phyloP scores from a whole-genome alignment of 148 eudicot species.

The Fagopyrum esculentum region DNA sequence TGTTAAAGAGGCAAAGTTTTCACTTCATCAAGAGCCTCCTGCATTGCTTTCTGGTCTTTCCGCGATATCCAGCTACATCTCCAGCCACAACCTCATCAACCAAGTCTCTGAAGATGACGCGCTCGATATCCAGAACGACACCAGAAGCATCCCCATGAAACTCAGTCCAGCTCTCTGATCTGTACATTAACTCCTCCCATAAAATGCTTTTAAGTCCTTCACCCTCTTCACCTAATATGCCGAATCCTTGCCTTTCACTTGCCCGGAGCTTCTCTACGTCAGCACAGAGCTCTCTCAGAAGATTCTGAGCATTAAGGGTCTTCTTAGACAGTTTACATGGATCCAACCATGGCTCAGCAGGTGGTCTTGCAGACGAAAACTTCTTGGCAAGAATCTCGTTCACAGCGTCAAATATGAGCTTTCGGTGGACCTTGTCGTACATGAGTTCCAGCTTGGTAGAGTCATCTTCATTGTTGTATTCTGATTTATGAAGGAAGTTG shows the following conservation, averaged over 20 bases:
- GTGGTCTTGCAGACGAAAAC: slow-evolving; percentile 29
- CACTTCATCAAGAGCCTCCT: neutral
- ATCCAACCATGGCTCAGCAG: slow-evolving; percentile 47
- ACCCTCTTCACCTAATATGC: slow-evolving; percentile 42
- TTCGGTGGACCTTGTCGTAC: slow-evolving; percentile 42
- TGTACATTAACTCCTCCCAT: slow-evolving; percentile 57
- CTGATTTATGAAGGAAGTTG: slow-evolving; percentile 27
- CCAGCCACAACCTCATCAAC: slow-evolving; percentile 61
- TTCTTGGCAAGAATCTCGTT: slow-evolving; percentile 68
- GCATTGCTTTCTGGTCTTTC: neutral
- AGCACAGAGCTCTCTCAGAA: slow-evolving; percentile 64
- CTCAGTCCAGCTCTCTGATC: slow-evolving; percentile 53
- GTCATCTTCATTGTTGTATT: slow-evolving; percentile 24
- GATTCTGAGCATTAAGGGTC: slow-evolving; percentile 68
- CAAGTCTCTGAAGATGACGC: slow-evolving; percentile 70
- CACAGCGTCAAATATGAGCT: slow-evolving; percentile 74
- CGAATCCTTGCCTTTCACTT: slow-evolving; percentile 25
- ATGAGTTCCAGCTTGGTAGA: too few species aligned
- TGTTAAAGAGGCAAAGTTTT: neutral
- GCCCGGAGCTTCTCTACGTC: slow-evolving; percentile 61
- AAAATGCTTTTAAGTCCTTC: slow-evolving; percentile 54
- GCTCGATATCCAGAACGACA: slow-evolving; percentile 65
- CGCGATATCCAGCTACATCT: neutral
- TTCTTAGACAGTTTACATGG: slow-evolving; percentile 39
- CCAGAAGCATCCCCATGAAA: slow-evolving; percentile 32